A percentile compares a stretch with the other conserved stretches of the same genome.
Evolutionary conservation across 768 basidiomycete genomes (phyloP).

Genomic region (Lentinula detonsa): DNA sequence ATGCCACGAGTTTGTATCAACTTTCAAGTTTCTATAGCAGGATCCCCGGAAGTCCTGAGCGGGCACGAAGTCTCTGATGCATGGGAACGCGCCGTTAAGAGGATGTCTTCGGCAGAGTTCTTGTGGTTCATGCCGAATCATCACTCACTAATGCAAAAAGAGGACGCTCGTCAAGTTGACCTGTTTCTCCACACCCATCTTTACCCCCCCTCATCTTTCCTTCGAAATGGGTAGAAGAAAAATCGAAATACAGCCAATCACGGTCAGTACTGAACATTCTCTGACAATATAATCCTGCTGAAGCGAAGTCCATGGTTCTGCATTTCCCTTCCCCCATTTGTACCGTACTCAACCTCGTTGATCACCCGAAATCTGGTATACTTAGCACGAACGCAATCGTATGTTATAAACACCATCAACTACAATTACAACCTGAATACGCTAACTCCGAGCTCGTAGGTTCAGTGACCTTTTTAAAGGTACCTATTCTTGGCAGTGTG

Average conservation of each 20-base stretch:
- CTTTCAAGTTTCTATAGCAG: constrained; percentile 5
- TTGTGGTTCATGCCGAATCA: constrained; percentile 6
- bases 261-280: constrained; percentile 39
- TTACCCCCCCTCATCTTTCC: not conserved
- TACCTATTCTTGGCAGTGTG: constrained; percentile 50
- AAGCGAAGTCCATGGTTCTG: not conserved
- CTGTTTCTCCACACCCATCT: constrained; percentile 6
- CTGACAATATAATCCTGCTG: constrained; percentile 10
- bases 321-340: constrained; percentile 13
- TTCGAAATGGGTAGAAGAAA: constrained; percentile 63
- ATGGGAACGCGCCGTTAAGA: constrained; percentile 6
- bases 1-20: constrained; percentile 1
- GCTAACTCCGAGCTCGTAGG: not conserved
- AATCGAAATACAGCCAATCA: constrained; percentile 80
- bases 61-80: constrained; percentile 2
- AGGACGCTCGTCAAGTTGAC: not conserved
- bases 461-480: constrained; percentile 89
- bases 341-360: constrained; percentile 22
- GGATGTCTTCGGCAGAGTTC: constrained; percentile 4
- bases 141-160: constrained; percentile 8
- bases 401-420: not conserved
- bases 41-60: constrained; percentile 5
- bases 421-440: not conserved
- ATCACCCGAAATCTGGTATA: constrained; percentile 29
- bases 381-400: constrained; percentile 86